phyloP scores from a whole-genome alignment of 2,329 filamentous ascomycete genomes.

The Clathrospora elynae region DNA sequence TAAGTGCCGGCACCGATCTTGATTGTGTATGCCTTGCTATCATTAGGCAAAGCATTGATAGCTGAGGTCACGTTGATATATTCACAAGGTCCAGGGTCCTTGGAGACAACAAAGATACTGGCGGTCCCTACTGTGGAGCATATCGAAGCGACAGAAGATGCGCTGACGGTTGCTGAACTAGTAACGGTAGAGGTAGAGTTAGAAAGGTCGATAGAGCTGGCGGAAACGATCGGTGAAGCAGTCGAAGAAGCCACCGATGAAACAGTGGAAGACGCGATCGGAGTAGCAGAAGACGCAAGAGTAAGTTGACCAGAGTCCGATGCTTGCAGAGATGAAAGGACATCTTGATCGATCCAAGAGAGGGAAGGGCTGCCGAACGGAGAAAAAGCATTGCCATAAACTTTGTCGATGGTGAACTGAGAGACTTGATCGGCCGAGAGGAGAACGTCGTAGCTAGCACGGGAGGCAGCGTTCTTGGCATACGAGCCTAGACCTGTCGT shows the following conservation, averaged over 20 bases:
- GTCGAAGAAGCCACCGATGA: slow-evolving; percentile 17
- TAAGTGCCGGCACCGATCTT: slow-evolving; percentile 51
- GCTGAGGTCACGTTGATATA: slow-evolving; percentile 53
- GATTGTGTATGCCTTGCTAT: slow-evolving; percentile 50
- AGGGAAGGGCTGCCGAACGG: slow-evolving; percentile 42
- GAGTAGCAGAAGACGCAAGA: slow-evolving; percentile 12
- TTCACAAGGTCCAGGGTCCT: slow-evolving; percentile 39
- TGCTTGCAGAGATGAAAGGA: slow-evolving; percentile 42
- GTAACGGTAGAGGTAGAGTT: slow-evolving; percentile 4
- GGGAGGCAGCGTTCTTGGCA: slow-evolving; percentile 39
- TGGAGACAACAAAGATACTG: slow-evolving; percentile 44
- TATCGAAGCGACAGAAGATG: slow-evolving; percentile 6
- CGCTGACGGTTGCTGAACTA: slow-evolving; percentile 5
- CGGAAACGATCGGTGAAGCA: slow-evolving; percentile 9
- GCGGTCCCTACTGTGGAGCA: slow-evolving; percentile 42
- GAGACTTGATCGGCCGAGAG: slow-evolving; percentile 45
- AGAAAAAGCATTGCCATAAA: slow-evolving; percentile 46
- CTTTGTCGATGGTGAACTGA: slow-evolving; percentile 39
- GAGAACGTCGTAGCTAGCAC: slow-evolving; percentile 44
- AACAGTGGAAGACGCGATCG: slow-evolving; percentile 15
- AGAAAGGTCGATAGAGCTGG: slow-evolving; percentile 8
- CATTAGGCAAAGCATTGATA: slow-evolving; percentile 52
- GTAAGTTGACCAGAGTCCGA: slow-evolving; percentile 35
- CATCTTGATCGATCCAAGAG: slow-evolving; percentile 48
- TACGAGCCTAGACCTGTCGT: slow-evolving; percentile 52